phyloP scores from a whole-genome alignment of 345 rosid genomes.

The Moricandia arvensis region DNA sequence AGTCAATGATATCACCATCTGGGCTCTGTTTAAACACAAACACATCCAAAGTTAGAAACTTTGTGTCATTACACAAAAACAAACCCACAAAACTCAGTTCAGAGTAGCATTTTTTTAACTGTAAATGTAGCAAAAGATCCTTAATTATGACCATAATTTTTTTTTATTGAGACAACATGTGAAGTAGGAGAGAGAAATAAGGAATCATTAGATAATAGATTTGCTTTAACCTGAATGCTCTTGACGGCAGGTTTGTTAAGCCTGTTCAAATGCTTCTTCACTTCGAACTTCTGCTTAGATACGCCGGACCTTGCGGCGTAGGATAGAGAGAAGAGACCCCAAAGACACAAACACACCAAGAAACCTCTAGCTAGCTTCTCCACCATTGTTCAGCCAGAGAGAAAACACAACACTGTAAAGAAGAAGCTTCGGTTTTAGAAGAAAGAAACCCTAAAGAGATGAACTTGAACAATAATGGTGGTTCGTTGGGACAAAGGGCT shows the following conservation, averaged over 20 bases:
- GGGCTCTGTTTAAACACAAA: constrained; percentile 55
- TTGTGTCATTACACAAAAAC: too few relatives aligned
- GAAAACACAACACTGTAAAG: too few relatives aligned
- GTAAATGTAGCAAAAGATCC: too few relatives aligned
- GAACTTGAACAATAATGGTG: constrained; percentile 8
- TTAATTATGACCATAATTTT: too few relatives aligned
- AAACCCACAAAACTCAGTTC: too few relatives aligned
- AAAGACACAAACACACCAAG: constrained; percentile 43
- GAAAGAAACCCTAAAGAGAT: not conserved
- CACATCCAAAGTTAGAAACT: constrained; percentile 14
- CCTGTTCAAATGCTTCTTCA: constrained; percentile 80
- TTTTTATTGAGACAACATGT: too few relatives aligned
- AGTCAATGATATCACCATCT: constrained; percentile 83
- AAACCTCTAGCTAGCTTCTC: constrained; percentile 34
- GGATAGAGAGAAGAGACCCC: constrained; percentile 45
- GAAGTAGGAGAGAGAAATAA: constrained; percentile 29
- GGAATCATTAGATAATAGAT: constrained; percentile 21
- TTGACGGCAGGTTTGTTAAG: constrained; percentile 83
- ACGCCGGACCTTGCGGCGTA: constrained; percentile 63
- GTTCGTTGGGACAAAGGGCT: constrained; percentile 17
- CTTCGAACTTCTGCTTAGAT: constrained; percentile 70
- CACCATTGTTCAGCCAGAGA: constrained; percentile 39
- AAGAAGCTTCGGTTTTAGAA: not conserved
- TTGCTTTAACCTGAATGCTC: constrained; percentile 67
- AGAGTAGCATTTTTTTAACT: too few relatives aligned